A percentile compares a stretch with the other conserved stretches of the same genome.
Conservation (phyloP, 106 monocot species). For the Apostasia shenzhenica region DNA sequence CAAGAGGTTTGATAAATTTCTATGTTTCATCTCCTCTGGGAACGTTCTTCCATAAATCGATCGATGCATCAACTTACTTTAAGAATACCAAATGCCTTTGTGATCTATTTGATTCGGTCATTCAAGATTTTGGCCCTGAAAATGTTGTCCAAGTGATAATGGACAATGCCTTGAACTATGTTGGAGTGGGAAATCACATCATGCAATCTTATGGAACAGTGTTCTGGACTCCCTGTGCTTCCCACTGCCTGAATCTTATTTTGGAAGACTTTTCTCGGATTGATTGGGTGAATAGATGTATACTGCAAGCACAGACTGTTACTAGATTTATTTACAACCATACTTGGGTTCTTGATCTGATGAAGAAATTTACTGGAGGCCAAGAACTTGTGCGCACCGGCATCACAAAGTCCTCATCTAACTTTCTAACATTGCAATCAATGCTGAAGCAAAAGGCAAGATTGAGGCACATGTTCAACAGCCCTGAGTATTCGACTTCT, state of each 20-base stretch:
- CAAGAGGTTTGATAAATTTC: conserved; percentile 71
- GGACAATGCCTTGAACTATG: conserved; percentile 60
- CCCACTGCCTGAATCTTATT: conserved; percentile 61
- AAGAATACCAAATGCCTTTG: conserved; percentile 65
- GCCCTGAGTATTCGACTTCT: conserved; percentile 75
- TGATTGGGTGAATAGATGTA: conserved; percentile 89
- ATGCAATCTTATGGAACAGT: conserved; percentile 62
- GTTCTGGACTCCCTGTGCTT: conserved; percentile 87
- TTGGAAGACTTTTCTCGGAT: conserved; percentile 81
- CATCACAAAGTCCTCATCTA: conserved; percentile 46
- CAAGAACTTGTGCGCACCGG: conserved; percentile 70
- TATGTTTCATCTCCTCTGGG: conserved; percentile 80
- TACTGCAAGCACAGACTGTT: conserved; percentile 66
- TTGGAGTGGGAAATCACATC: conserved; percentile 56
- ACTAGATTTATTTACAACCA: conserved; percentile 87
- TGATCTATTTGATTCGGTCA: conserved; percentile 86
- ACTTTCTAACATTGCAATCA: conserved; percentile 71
- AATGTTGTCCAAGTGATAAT: conserved; percentile 90
- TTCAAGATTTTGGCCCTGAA: conserved; percentile 78
- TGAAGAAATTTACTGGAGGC: conserved; percentile 65
- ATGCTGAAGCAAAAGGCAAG: conserved; percentile 66
- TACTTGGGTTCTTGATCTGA: conserved; percentile 55
- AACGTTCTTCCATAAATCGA: conserved; percentile 85
- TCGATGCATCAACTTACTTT: conserved; percentile 70
- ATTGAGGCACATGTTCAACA: conserved; percentile 85